Base-by-base conservation (phyloP, 2,329 filamentous ascomycete species). In the Aspergillus aculeatinus region DNA sequence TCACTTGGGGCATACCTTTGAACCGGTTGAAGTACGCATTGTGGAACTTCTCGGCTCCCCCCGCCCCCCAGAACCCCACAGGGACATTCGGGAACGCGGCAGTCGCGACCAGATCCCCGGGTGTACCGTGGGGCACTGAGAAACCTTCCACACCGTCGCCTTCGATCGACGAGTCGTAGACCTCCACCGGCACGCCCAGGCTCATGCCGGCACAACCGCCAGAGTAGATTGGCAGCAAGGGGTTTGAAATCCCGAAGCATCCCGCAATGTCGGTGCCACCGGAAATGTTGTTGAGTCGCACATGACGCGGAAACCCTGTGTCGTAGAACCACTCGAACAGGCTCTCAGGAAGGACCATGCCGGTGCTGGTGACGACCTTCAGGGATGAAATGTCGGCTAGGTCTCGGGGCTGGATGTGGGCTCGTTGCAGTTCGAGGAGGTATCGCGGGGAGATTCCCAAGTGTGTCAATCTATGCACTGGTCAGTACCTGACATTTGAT, bases 281-380 rank as follows among this genome's bases (percentile, higher is more conserved):
- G 0, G 87, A 88, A 42, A 93, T 88, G 70, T 93, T 94, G 29
- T 78, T 82, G 2, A 96, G 79, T 25, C 92, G 90, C 0, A 87
- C 83, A 50, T 81, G 77, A 0, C 79, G 62, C 0, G 90, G 89
- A 71, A 96, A 96, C 0, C 82, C 90, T 7, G 80, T 77, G 65
- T 91, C 88, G 71, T 93, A 88, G 74, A 88, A 87, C 91, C 91
- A 96, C 70, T 92, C 87, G 70, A 92, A 94, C 35, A 91, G 79
- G 44, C 88, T 84, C 52, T 92, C 86, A 0, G 89, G 86, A 2
- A 95, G 81, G 0, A 95, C 90, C 90, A 94, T 94, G 3, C 91
- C 91, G 0, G 91, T 96, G 55, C 85, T 88, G 0, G 82, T 86
- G 31, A 94, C 89, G 3, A 80, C 74, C 29, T 79, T 77, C 27